A percentile compares a stretch with the other conserved stretches of the same genome.
Conservation (phyloP, 345 rosid genomes). For the Euphorbia lathyris region DNA sequence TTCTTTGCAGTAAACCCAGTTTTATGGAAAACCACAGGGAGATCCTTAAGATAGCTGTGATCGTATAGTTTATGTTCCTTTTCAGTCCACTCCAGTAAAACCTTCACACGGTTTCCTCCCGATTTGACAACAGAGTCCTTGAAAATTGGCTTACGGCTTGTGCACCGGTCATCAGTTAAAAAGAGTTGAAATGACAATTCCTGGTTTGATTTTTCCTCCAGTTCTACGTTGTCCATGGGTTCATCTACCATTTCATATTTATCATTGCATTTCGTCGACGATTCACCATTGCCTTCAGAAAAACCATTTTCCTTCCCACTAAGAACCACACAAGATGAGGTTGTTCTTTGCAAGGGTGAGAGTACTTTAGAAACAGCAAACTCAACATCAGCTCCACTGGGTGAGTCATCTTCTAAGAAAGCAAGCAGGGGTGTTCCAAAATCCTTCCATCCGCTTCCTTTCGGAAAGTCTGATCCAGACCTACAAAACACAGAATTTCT, state of each 20-base stretch:
- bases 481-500: conserved; percentile 33
- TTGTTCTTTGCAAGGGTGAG: conserved; percentile 58
- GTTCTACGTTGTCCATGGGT: conserved; percentile 33
- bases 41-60: conserved; percentile 64
- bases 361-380: conserved; percentile 46
- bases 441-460: conserved; percentile 40
- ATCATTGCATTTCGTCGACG: conserved; percentile 37
- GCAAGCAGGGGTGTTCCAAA: conserved; percentile 78
- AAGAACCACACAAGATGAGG: conserved; percentile 35
- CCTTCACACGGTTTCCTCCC: conserved; percentile 42
- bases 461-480: conserved; percentile 34
- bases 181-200: conserved; percentile 45
- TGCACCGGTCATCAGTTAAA: conserved; percentile 36
- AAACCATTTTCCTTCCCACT: conserved; percentile 51
- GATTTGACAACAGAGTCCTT: conserved; percentile 46
- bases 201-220: conserved; percentile 32
- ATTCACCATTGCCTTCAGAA: conserved; percentile 42
- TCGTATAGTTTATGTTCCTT: conserved; percentile 59
- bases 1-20: conserved; percentile 59
- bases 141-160: conserved; percentile 40
- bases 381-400: conserved; percentile 60
- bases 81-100: conserved; percentile 69
- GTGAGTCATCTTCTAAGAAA: conserved; percentile 46
- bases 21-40: conserved; percentile 68
- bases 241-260: conserved; percentile 27